Conservation (phyloP, 805 yeast species). For the Lipomyces oligophaga region DNA sequence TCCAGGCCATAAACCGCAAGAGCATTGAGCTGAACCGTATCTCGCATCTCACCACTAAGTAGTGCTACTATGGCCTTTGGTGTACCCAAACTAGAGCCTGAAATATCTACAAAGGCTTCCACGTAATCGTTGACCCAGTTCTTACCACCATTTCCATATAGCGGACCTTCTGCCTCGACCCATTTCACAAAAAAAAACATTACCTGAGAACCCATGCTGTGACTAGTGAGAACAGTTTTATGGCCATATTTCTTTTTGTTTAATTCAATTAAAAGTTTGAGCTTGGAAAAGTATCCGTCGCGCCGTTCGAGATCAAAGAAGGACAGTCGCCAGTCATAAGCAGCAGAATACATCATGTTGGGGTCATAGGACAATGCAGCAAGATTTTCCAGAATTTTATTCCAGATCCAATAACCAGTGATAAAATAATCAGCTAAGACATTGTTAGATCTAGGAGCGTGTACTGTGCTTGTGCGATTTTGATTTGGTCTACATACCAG, state of each 20-base stretch:
- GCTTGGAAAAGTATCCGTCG: slow-evolving; percentile 76
- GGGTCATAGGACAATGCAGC: slow-evolving; percentile 95
- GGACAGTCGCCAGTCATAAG: slow-evolving; percentile 95
- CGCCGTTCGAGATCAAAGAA: slow-evolving; percentile 83
- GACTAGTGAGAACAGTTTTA: slow-evolving; percentile 77
- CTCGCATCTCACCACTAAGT: slow-evolving; percentile 97
- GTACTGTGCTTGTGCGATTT: neutral
- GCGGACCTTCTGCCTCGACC: slow-evolving; percentile 84
- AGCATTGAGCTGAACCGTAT: slow-evolving; percentile 89
- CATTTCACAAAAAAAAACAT: slow-evolving; percentile 86
- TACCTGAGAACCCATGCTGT: slow-evolving; percentile 95
- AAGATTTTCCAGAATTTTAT: slow-evolving; percentile 85
- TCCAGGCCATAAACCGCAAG: slow-evolving; percentile 92
- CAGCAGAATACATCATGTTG: slow-evolving; percentile 81
- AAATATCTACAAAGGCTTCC: slow-evolving; percentile 76
- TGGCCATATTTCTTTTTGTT: slow-evolving; percentile 50
- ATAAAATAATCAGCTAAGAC: slow-evolving; percentile 80
- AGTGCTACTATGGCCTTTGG: slow-evolving; percentile 91
- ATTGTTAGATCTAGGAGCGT: neutral
- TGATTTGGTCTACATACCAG: slow-evolving; percentile 35
- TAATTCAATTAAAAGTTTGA: slow-evolving; percentile 70
- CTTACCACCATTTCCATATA: slow-evolving; percentile 87
- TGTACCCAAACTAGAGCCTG: slow-evolving; percentile 89
- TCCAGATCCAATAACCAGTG: slow-evolving; percentile 99
- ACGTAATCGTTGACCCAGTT: slow-evolving; percentile 83